These are phyloP conservation scores for Fermentozyma sake DNA, from an alignment of 1,139 yeast species.

Conservation along the genomic window DNA sequence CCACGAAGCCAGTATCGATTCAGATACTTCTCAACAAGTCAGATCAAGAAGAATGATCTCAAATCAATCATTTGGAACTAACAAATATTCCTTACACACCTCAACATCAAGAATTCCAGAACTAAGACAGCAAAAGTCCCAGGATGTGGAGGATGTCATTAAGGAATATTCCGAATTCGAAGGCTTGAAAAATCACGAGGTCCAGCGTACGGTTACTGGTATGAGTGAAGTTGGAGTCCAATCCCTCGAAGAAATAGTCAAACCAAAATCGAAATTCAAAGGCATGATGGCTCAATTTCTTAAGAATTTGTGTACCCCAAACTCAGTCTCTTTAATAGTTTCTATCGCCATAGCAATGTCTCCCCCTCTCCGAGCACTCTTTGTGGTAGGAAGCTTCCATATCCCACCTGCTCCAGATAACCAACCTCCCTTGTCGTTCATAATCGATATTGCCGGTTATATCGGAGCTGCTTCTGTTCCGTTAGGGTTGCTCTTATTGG, in stretches of 20 bases:
- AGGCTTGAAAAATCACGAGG: constrained; percentile 20
- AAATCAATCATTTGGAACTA: no score
- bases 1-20: no score
- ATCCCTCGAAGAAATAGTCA: constrained; percentile 4
- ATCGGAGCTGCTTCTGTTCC: constrained; percentile 90
- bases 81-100: constrained; percentile 11
- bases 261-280: constrained; percentile 5
- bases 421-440: constrained; percentile 75
- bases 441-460: constrained; percentile 75
- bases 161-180: constrained; percentile 55
- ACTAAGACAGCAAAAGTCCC: constrained; percentile 42
- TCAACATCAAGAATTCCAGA: constrained; percentile 29
- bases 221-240: constrained; percentile 10
- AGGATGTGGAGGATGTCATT: constrained; percentile 54
- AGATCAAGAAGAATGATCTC: no score
- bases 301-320: constrained; percentile 66
- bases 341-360: constrained; percentile 71
- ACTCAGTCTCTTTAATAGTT: constrained; percentile 58
- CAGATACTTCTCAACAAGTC: no score
- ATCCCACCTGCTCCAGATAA: constrained; percentile 74
- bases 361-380: constrained; percentile 81
- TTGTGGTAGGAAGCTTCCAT: constrained; percentile 38
- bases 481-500: constrained; percentile 71
- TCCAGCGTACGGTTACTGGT: constrained; percentile 8
- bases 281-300: constrained; percentile 15